These are phyloP conservation scores for Kazachstania sp. DNA, from an alignment of 1,139 yeast genomes.

Conservation along the genomic window DNA sequence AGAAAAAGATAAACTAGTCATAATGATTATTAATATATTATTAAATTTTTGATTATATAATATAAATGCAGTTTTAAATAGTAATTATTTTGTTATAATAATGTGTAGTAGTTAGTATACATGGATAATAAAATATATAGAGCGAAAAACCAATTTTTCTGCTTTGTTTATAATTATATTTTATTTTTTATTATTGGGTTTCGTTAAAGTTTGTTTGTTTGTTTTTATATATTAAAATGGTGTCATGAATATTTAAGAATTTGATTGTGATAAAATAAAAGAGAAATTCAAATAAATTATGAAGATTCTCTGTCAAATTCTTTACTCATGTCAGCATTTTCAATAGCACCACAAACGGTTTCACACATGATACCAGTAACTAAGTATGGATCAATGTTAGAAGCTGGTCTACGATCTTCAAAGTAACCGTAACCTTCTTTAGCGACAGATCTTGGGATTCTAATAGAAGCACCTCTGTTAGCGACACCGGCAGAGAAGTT, in stretches of 20 bases:
- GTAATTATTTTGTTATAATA: constrained; percentile 1
- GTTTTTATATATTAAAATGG: not conserved
- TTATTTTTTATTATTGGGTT: not conserved
- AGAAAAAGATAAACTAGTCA: not conserved
- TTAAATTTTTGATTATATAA: not conserved
- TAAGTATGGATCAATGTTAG: constrained; percentile 97
- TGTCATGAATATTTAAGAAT: constrained; percentile 1
- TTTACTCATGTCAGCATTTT: constrained; percentile 91
- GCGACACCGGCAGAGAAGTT: constrained; percentile 95
- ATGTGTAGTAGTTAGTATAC: constrained; percentile 2
- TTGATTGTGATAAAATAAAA: not conserved
- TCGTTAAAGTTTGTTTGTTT: not conserved
- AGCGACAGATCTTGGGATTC: constrained; percentile 98
- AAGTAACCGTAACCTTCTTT: constrained; percentile 97
- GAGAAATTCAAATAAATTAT: not conserved
- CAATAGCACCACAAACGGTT: constrained; percentile 91
- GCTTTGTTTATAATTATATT: not conserved
- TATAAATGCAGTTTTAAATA: not conserved
- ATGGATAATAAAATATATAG: not conserved
- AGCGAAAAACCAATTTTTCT: not conserved
- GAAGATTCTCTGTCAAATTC: constrained; percentile 66
- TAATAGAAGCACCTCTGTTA: constrained; percentile 97
- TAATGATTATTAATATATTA: not conserved
- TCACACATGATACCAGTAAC: constrained; percentile 98
- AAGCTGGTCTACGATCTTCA: constrained; percentile 99